Conservation (phyloP, 495 filamentous ascomycete species). For the Penicillium salamii region DNA sequence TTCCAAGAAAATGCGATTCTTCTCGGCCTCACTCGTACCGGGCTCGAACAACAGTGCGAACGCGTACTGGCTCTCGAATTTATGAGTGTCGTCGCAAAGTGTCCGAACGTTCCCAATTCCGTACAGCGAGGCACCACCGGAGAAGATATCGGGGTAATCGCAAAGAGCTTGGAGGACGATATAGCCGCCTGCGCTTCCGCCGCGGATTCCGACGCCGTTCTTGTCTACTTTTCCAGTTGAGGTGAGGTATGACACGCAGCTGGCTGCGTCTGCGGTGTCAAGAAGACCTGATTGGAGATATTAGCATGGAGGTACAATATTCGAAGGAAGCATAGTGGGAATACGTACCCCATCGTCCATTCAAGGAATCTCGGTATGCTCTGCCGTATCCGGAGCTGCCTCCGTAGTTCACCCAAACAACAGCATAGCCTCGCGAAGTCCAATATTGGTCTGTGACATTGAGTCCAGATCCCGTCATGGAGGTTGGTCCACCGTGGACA, state of each 20-base stretch:
- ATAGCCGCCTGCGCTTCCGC: constrained; percentile 44
- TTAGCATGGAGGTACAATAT: no score
- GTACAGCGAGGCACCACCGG: constrained; percentile 32
- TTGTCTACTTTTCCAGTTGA: constrained; percentile 23
- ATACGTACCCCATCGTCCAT: constrained; percentile 31
- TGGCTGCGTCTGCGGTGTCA: constrained; percentile 39
- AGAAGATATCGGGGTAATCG: constrained; percentile 17
- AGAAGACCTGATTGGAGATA: constrained; percentile 8
- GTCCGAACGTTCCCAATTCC: constrained; percentile 37
- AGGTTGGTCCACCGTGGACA: constrained; percentile 45
- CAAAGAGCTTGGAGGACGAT: constrained; percentile 33
- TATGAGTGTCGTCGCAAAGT: constrained; percentile 38
- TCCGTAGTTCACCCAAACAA: constrained; percentile 39
- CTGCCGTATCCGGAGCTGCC: constrained; percentile 43
- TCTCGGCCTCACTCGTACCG: constrained; percentile 22
- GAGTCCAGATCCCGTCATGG: constrained; percentile 31
- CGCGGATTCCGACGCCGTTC: constrained; percentile 35
- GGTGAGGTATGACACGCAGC: constrained; percentile 34
- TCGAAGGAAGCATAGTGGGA: no score
- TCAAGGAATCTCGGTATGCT: constrained; percentile 34
- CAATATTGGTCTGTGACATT: constrained; percentile 36
- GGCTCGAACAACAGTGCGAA: constrained; percentile 25
- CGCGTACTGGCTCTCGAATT: constrained; percentile 46
- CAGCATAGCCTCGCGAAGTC: constrained; percentile 45
- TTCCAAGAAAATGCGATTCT: constrained; percentile 25